phyloP scores from a whole-genome alignment of 169 alveolate species.

The Cystoisospora suis region DNA sequence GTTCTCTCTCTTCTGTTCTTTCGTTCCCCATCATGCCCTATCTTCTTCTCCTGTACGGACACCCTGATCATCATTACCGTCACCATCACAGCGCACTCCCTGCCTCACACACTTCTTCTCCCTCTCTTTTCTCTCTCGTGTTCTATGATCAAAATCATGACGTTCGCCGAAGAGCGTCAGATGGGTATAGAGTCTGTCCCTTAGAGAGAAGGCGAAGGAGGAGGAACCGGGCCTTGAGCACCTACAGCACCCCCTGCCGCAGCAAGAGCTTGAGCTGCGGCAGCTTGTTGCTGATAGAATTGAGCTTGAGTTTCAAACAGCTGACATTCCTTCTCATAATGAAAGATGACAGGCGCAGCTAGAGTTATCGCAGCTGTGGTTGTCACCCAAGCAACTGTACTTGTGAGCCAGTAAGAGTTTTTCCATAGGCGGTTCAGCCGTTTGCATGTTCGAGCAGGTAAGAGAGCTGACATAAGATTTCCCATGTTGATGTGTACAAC shows the following conservation, averaged over 20 bases:
- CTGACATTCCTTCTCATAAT: slow-evolving; percentile 77
- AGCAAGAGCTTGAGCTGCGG: slow-evolving; percentile 34
- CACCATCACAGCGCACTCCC: too few species aligned
- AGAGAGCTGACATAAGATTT: slow-evolving; percentile 1
- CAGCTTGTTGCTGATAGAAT: slow-evolving; percentile 67
- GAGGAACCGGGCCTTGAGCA: slow-evolving; percentile 1
- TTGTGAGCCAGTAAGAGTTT: slow-evolving; percentile 38
- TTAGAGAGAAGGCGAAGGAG: background rate
- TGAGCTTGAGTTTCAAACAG: slow-evolving; percentile 74
- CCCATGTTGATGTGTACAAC: background rate
- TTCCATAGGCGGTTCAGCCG: slow-evolving; percentile 43
- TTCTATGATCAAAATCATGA: too few species aligned
- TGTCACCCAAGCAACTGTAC: slow-evolving; percentile 66
- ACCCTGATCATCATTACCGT: too few species aligned
- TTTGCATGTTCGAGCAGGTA: slow-evolving; percentile 7
- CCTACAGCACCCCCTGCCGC: slow-evolving; percentile 46
- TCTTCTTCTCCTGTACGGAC: too few species aligned
- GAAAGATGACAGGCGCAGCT: slow-evolving; percentile 73
- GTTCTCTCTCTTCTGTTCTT: too few species aligned
- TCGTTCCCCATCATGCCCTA: too few species aligned
- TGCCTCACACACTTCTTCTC: too few species aligned
- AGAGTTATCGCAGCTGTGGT: slow-evolving; percentile 66
- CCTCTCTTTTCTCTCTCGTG: background rate
- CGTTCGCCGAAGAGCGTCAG: background rate
- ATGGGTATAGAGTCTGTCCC: background rate